phyloP scores from a whole-genome alignment of 140 eudicot genomes.

The Flaveria floridana region DNA sequence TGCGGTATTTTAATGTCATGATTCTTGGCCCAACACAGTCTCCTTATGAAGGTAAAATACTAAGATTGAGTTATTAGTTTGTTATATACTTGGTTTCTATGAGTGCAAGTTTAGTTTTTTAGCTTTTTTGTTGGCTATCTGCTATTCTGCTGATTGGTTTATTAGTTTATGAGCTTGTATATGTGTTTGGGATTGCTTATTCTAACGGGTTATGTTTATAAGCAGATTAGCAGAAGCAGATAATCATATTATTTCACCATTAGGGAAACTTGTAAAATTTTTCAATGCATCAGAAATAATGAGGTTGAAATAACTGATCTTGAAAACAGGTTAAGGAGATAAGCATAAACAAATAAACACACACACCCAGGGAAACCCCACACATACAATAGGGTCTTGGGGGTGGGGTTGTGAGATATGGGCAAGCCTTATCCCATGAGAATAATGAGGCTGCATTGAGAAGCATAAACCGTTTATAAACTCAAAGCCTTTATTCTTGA shows the following conservation, averaged over 20 bases:
- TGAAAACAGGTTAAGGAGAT: neutral
- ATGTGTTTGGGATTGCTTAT: neutral
- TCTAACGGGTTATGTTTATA: slow-evolving; percentile 1
- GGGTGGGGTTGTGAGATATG: too few species aligned
- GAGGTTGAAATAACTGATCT: neutral
- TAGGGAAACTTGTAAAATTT: neutral
- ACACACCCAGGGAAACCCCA: too few species aligned
- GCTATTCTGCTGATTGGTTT: neutral
- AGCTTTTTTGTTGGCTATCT: neutral
- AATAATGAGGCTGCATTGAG: too few species aligned
- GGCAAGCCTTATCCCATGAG: too few species aligned
- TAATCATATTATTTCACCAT: neutral
- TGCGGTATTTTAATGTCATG: slow-evolving; percentile 98
- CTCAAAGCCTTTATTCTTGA: neutral
- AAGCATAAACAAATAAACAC: neutral
- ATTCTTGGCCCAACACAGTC: slow-evolving; percentile 97
- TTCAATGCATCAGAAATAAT: neutral
- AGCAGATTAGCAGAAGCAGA: neutral
- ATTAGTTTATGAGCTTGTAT: neutral
- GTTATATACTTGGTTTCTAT: neutral
- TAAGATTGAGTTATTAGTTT: neutral
- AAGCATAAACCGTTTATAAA: neutral
- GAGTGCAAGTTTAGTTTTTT: slow-evolving; percentile 1
- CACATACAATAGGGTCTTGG: too few species aligned
- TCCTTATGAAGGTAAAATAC: slow-evolving; percentile 85